Percentiles rank a stretch among this genome's conserved stretches.
Evolutionary conservation across 768 basidiomycete genomes (phyloP).

Genomic region (Rhodocollybia butyracea): DNA sequence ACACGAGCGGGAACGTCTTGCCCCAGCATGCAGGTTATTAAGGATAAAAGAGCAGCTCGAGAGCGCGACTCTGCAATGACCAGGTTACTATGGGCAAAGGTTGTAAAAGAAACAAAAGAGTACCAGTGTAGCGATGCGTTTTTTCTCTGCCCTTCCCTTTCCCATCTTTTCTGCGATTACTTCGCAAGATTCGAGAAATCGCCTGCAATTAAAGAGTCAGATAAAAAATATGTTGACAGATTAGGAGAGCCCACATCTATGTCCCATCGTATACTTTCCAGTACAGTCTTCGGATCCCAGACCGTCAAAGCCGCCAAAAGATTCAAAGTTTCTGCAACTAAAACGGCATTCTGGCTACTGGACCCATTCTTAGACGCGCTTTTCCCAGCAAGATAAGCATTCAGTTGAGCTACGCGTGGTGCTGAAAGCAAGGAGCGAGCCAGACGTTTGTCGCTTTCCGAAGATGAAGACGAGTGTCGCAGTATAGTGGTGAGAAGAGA

Average conservation of each 20-base stretch:
- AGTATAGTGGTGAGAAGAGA: not conserved
- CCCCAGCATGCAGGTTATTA: not conserved
- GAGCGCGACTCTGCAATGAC: not conserved
- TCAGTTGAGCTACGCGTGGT: not conserved
- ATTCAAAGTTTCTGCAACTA: not conserved
- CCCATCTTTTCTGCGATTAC: not conserved
- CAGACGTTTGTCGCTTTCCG: not conserved
- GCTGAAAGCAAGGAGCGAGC: not conserved
- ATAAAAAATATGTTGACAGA: not conserved
- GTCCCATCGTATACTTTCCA: not conserved
- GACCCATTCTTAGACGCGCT: not conserved
- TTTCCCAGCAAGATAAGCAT: not conserved
- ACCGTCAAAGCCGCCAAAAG: not conserved
- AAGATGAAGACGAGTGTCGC: not conserved
- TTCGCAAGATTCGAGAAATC: not conserved
- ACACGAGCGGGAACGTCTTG: conserved; percentile 2
- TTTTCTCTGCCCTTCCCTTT: conserved; percentile 4
- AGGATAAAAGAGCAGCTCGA: not conserved
- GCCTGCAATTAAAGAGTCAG: not conserved
- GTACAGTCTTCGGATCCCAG: conserved; percentile 1
- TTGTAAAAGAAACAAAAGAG: not conserved
- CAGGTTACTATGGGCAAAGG: too few species aligned
- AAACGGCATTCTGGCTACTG: not conserved
- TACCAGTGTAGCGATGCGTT: not conserved
- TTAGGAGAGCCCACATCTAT: not conserved